These are phyloP conservation scores for Blastobotrys muscicola DNA, from an alignment of 805 yeast species.

Conservation along the genomic window DNA sequence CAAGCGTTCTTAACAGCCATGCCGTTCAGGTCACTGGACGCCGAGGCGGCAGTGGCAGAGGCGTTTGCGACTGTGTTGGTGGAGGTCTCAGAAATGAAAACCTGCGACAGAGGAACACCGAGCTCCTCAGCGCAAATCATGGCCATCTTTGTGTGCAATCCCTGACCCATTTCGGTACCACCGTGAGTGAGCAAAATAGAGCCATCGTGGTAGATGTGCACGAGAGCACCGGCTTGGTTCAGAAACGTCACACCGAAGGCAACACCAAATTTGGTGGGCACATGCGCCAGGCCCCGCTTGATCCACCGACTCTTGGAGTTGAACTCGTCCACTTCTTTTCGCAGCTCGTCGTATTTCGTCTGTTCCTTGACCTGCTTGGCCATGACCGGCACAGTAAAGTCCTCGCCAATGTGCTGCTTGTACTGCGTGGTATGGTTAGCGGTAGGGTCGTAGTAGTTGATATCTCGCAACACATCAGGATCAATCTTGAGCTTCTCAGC, in stretches of 20 bases:
- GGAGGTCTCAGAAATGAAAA: constrained; percentile 38
- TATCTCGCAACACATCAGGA: constrained; percentile 31
- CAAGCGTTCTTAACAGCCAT: constrained; percentile 42
- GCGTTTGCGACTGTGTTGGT: constrained; percentile 41
- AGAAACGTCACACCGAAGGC: constrained; percentile 38
- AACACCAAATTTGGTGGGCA: constrained; percentile 41
- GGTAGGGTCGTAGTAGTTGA: constrained; percentile 29
- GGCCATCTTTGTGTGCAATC: constrained; percentile 39
- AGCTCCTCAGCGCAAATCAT: constrained; percentile 39
- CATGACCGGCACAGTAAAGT: constrained; percentile 32
- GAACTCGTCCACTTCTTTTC: constrained; percentile 33
- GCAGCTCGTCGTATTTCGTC: constrained; percentile 28
- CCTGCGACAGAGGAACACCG: constrained; percentile 32
- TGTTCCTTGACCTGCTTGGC: constrained; percentile 30
- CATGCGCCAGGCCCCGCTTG: constrained; percentile 38
- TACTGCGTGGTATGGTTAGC: constrained; percentile 30
- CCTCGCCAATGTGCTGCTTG: constrained; percentile 34
- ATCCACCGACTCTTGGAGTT: constrained; percentile 35
- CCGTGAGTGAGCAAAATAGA: constrained; percentile 39
- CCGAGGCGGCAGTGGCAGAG: constrained; percentile 42
- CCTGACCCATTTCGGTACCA: constrained; percentile 45
- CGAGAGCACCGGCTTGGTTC: constrained; percentile 41
- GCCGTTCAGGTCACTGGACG: constrained; percentile 41
- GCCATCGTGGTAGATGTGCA: constrained; percentile 39
- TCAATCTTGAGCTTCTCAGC: constrained; percentile 34